These are phyloP conservation scores for Mucor velutinosus DNA, from an alignment of 371 early-diverging fungal species.

Conservation along the genomic window DNA sequence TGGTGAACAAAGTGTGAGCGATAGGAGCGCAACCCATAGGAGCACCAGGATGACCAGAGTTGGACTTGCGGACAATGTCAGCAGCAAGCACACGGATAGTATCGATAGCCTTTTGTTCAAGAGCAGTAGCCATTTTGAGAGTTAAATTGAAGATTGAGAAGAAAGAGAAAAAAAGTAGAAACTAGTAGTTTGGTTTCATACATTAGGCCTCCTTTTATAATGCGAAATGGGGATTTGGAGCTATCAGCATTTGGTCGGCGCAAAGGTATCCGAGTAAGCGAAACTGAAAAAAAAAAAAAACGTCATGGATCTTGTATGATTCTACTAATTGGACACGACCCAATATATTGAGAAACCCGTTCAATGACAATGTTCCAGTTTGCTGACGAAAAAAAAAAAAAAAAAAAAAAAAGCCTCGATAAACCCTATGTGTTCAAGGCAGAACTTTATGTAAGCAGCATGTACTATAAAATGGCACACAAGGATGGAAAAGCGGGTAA, in stretches of 20 bases:
- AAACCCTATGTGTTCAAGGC: background rate
- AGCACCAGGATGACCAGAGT: conserved; percentile 99
- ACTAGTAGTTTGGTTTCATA: background rate
- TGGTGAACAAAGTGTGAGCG: conserved; percentile 89
- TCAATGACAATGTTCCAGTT: conserved; percentile 1
- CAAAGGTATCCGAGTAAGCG: background rate
- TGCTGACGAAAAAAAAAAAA: background rate
- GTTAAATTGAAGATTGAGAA: background rate
- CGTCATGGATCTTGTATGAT: background rate
- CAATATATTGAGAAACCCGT: background rate
- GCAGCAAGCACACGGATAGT: conserved; percentile 94
- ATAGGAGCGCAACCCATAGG: conserved; percentile 97
- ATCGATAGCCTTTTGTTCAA: conserved; percentile 62
- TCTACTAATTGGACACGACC: background rate
- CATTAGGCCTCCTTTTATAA: conserved; percentile 1
- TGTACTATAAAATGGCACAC: too few relatives aligned
- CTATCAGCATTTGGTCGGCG: background rate
- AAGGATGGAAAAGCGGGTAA: too few relatives aligned
- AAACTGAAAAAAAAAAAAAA: background rate
- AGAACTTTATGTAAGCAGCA: background rate
- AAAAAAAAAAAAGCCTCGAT: background rate
- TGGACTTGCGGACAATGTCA: conserved; percentile 91
- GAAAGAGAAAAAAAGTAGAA: background rate
- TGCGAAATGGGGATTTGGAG: background rate
- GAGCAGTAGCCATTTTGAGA: conserved; percentile 13